Evolutionary conservation across 805 yeast species (phyloP).

Genomic region (Starmera dryadoides): DNA sequence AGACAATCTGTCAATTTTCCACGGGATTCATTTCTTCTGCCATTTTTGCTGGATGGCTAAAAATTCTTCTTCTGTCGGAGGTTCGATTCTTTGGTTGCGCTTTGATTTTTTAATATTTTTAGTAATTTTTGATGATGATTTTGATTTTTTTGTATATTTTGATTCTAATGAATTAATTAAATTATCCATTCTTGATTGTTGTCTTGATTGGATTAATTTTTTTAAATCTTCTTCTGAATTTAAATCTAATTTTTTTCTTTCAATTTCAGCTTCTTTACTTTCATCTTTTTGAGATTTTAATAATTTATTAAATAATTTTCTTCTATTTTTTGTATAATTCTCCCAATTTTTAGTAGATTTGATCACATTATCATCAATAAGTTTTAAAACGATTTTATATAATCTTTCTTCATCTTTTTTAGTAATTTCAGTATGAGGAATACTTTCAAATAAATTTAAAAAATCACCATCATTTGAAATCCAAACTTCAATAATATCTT

Average conservation of each 20-base stretch:
- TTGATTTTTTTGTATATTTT: slow-evolving; percentile 33
- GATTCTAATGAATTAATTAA: slow-evolving; percentile 40
- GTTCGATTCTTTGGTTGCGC: neutral
- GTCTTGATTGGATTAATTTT: slow-evolving; percentile 42
- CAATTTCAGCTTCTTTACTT: slow-evolving; percentile 53
- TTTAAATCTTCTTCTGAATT: slow-evolving; percentile 31
- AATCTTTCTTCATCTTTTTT: slow-evolving; percentile 57
- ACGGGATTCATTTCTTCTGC: too few relatives aligned
- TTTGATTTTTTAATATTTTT: neutral
- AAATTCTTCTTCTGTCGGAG: neutral
- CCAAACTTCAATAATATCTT: slow-evolving; percentile 58
- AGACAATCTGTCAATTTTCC: too few relatives aligned
- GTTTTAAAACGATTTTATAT: slow-evolving; percentile 39
- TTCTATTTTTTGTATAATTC: slow-evolving; percentile 42
- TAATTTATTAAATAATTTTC: slow-evolving; percentile 39
- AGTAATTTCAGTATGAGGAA: slow-evolving; percentile 67
- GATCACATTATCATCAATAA: slow-evolving; percentile 32
- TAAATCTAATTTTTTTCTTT: slow-evolving; percentile 30
- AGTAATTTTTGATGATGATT: neutral
- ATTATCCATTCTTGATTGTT: slow-evolving; percentile 34
- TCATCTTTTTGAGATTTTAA: slow-evolving; percentile 50
- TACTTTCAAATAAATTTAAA: slow-evolving; percentile 58
- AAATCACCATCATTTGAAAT: slow-evolving; percentile 60
- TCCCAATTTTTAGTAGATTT: slow-evolving; percentile 38
- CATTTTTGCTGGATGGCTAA: neutral